Evolutionary conservation across 2,329 filamentous ascomycete genomes (phyloP), one percentile per base, ranked within the genome.

Genomic region (Ceratocystis diversiconidia): DNA sequence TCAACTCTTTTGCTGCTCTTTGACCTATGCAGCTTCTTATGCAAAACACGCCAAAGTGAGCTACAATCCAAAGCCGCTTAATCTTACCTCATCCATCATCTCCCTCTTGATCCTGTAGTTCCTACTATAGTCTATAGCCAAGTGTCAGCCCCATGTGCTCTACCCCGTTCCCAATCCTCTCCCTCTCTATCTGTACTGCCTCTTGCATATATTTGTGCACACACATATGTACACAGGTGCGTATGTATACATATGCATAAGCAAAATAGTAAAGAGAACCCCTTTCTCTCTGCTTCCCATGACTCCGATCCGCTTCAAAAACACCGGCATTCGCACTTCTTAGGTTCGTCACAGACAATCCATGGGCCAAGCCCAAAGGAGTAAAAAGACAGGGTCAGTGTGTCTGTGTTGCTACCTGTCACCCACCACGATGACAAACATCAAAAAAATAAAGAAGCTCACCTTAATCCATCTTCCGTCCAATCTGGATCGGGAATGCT

Each of bases 331-430:
- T 22, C 55, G 55, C 55, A 36, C 28, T 59, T 30, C 32, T 59
- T 32, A 36, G 17, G 55, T 30, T 59, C 55, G 28, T 59, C 55
- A 36, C 28, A 59, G n/a, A n/a, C 28, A 59, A 3, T 59, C 28
- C 15, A 59, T 36, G 3, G 15, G 28, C 55, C 55, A 30, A 32
- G 55, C 55, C 55, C 7, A 36, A 59, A 59, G 55, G 55, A 36
- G 55, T 43, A 61, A 61, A 61, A 52, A 62, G 55, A 17, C 19
- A 59, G 55, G 55, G 55, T 57, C 52, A 57, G 17, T 57, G 52
- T 59, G 61, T 32, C 61, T 50, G 61, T 22, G 55, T 59, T 62
- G 46, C 43, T 50, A 44, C 17, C 61, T 19, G 25, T 62, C 22
- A 22, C 61, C 25, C 28, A n/a, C 28, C 61, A 41, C 41, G 43